phyloP scores from a whole-genome alignment of 768 basidiomycete genomes.

The Crepidotus variabilis region DNA sequence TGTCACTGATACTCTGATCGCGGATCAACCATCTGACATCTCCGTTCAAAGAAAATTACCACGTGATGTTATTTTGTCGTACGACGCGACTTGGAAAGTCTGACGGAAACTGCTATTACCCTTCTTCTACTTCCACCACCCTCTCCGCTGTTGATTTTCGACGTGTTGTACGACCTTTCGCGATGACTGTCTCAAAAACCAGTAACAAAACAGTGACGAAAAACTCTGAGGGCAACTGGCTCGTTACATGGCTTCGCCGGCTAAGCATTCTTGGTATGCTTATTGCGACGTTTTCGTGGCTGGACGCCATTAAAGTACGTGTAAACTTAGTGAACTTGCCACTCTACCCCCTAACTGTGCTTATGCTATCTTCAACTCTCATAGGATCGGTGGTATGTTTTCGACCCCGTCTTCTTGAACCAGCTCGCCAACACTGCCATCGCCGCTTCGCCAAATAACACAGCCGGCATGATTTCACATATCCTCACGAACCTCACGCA shows the following conservation, averaged over 20 bases:
- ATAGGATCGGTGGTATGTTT: constrained; percentile 84
- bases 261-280: constrained; percentile 29
- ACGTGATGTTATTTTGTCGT: too few species aligned
- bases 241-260: constrained; percentile 35
- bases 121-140: too few species aligned
- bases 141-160: too few species aligned
- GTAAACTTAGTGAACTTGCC: constrained; percentile 3
- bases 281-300: constrained; percentile 38
- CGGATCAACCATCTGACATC: too few species aligned
- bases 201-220: too few species aligned
- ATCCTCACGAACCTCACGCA: constrained; percentile 78
- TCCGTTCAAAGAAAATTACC: too few species aligned
- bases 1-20: too few species aligned
- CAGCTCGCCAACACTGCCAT: constrained; percentile 74
- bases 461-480: constrained; percentile 71
- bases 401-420: constrained; percentile 71
- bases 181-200: too few species aligned
- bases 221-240: constrained; percentile 6
- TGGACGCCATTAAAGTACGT: constrained; percentile 63
- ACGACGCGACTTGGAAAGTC: too few species aligned
- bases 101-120: too few species aligned
- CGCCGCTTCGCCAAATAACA: constrained; percentile 58
- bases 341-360: background rate
- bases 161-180: too few species aligned
- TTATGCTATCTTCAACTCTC: background rate